Evolutionary conservation across 257 asterid species (phyloP).

Genomic region (Fraxinus americana): DNA sequence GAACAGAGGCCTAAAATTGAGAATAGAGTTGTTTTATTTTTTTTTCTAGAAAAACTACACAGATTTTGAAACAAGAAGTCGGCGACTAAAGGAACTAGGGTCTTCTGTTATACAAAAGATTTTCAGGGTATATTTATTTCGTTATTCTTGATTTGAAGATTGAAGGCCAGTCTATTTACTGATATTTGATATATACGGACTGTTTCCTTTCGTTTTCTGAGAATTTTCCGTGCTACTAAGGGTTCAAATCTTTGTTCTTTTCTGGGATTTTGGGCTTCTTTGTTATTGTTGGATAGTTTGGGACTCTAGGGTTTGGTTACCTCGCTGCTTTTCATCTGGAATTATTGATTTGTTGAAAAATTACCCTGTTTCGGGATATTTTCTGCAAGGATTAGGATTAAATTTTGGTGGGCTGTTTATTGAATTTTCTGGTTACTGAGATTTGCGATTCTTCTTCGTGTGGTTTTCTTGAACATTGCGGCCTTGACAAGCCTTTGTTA

Average conservation of each 20-base stretch:
- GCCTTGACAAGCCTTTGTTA: constrained; percentile 25
- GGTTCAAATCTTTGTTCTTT: constrained; percentile 29
- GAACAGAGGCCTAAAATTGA: constrained; percentile 20
- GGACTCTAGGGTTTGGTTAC: constrained; percentile 37
- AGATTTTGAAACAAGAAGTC: constrained; percentile 36
- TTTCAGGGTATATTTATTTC: constrained; percentile 30
- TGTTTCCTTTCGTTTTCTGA: constrained; percentile 29
- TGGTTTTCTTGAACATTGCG: constrained; percentile 28
- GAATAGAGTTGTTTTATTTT: constrained; percentile 6
- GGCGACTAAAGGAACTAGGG: constrained; percentile 38
- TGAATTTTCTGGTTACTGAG: constrained; percentile 23
- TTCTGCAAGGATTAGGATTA: constrained; percentile 28
- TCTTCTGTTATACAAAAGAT: constrained; percentile 17
- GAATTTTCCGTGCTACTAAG: constrained; percentile 23
- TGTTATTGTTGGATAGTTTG: constrained; percentile 23
- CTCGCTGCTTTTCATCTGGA: constrained; percentile 19
- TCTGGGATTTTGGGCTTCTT: neutral
- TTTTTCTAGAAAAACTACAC: constrained; percentile 8
- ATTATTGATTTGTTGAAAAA: constrained; percentile 15
- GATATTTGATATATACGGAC: constrained; percentile 30
- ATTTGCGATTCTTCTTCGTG: constrained; percentile 25
- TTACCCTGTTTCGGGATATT: constrained; percentile 31
- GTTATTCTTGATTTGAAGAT: constrained; percentile 16
- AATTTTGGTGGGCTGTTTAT: constrained; percentile 29
- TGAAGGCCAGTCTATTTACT: constrained; percentile 28